Percentiles rank a stretch among this genome's conserved stretches.
phyloP scores from a whole-genome alignment of 148 eudicot genomes.

The Cornus kousa region DNA sequence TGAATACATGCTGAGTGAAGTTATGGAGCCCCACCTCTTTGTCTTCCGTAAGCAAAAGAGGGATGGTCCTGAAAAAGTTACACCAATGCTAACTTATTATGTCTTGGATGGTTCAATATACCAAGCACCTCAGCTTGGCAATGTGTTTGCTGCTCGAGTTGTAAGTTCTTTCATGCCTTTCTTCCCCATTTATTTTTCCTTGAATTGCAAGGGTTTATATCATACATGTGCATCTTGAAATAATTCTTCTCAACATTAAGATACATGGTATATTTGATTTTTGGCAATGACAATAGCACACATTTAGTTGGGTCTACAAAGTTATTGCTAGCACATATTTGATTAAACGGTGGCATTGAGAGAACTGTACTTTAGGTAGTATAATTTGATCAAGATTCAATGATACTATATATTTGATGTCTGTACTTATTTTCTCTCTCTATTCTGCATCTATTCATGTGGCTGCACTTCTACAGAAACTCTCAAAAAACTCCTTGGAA shows the following conservation, averaged over 20 bases:
- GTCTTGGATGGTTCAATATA: slow-evolving; percentile 93
- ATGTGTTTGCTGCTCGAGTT: slow-evolving; percentile 80
- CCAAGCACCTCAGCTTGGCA: slow-evolving; percentile 96
- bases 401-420: too few species aligned
- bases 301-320: too few species aligned
- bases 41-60: slow-evolving; percentile 91
- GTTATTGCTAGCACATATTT: too few species aligned
- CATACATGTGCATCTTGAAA: neutral
- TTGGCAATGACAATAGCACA: too few species aligned
- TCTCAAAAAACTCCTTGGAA: too few species aligned
- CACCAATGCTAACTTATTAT: slow-evolving; percentile 87
- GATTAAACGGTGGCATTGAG: neutral
- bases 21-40: slow-evolving; percentile 83
- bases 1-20: slow-evolving; percentile 77
- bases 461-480: too few species aligned
- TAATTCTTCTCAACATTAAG: neutral
- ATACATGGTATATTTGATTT: neutral
- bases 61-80: slow-evolving; percentile 91
- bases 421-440: too few species aligned
- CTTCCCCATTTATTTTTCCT: neutral
- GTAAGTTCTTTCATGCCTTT: slow-evolving; percentile 35
- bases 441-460: too few species aligned
- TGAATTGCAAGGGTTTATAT: neutral
- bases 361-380: too few species aligned
- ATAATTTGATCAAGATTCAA: too few species aligned